Evolutionary conservation across 164 flowering plant species (phyloP).

Genomic region (Euptelea pleiosperma): DNA sequence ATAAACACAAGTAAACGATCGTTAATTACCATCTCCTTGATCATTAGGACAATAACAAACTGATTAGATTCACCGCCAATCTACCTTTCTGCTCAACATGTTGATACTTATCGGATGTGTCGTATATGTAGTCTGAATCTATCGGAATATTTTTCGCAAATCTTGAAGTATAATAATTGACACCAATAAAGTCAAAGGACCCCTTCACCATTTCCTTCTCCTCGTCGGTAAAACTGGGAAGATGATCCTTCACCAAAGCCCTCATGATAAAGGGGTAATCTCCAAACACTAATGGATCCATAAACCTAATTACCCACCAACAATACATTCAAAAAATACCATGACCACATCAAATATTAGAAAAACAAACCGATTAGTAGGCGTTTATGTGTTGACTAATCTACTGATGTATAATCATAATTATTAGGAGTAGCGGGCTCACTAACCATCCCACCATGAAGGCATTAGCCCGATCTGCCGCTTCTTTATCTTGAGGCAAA

Average conservation of each 20-base stretch:
- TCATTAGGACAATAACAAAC: too few species aligned
- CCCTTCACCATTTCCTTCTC: slow-evolving; percentile 21
- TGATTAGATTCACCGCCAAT: too few species aligned
- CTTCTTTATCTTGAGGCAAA: slow-evolving; percentile 14
- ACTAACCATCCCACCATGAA: slow-evolving; percentile 36
- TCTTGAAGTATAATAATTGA: slow-evolving; percentile 32
- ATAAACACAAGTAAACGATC: too few species aligned
- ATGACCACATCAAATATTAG: too few species aligned
- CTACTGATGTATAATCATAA: too few species aligned
- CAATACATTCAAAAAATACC: too few species aligned
- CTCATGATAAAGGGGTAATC: slow-evolving; percentile 25
- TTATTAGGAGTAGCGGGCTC: too few species aligned
- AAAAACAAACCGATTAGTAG: too few species aligned
- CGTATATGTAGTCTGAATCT: background rate
- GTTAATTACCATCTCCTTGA: too few species aligned
- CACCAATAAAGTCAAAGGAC: slow-evolving; percentile 31
- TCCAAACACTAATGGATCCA: slow-evolving; percentile 22
- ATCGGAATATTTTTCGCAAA: slow-evolving; percentile 14
- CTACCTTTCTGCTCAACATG: background rate
- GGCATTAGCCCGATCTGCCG: slow-evolving; percentile 26
- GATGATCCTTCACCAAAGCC: slow-evolving; percentile 12
- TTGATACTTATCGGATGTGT: background rate
- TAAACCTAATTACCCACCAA: slow-evolving; percentile 17
- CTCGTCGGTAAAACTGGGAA: slow-evolving; percentile 17
- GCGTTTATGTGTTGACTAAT: too few species aligned